Percentiles rank a stretch among this genome's conserved stretches.
Conservation (phyloP, 78 protist species). For the Corallochytrium limacisporum region DNA sequence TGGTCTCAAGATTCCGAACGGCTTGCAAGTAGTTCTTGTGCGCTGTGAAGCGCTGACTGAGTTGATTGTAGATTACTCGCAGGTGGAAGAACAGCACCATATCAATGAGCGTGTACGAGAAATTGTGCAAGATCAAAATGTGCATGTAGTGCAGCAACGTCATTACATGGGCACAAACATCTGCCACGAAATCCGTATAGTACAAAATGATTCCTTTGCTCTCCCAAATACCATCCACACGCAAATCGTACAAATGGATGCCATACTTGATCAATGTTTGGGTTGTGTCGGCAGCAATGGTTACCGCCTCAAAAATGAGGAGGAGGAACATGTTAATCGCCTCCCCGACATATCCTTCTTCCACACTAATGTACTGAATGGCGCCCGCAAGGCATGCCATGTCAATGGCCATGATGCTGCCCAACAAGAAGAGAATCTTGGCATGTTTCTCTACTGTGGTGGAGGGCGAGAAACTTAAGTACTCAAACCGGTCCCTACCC, state of each 20-base stretch:
- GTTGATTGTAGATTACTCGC: neutral
- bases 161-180: constrained; percentile 27
- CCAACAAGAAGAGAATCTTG: neutral
- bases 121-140: constrained; percentile 40
- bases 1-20: no score
- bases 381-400: neutral
- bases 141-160: constrained; percentile 41
- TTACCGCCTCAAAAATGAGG: constrained; percentile 26
- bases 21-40: constrained; percentile 56
- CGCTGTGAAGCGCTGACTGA: constrained; percentile 15
- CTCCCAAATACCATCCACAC: constrained; percentile 42
- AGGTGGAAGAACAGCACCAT: constrained; percentile 35
- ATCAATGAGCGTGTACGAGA: constrained; percentile 46
- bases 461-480: neutral
- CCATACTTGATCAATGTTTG: constrained; percentile 55
- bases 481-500: constrained; percentile 1
- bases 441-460: neutral
- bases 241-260: constrained; percentile 54
- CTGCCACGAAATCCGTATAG: constrained; percentile 55
- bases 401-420: neutral
- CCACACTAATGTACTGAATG: no score
- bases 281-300: constrained; percentile 49
- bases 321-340: neutral
- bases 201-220: constrained; percentile 38
- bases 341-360: neutral